Percentiles rank a stretch among this genome's conserved stretches.
Evolutionary conservation across 805 yeast species (phyloP).

Genomic region (Ogataea paraovalis): DNA sequence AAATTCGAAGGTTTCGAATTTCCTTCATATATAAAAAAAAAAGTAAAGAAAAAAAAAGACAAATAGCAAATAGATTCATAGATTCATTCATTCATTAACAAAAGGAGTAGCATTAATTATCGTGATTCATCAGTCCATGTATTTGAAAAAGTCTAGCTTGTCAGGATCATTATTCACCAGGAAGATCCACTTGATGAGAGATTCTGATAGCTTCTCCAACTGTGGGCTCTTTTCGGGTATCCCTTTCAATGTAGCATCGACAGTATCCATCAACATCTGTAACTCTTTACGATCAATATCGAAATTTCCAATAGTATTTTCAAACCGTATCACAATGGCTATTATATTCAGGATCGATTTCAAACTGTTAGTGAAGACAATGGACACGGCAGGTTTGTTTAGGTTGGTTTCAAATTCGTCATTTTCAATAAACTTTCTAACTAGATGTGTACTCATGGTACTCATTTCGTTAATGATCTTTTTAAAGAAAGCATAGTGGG

Average conservation of each 20-base stretch:
- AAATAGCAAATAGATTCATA: too few species aligned
- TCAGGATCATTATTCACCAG: constrained; percentile 17
- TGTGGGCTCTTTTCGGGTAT: constrained; percentile 10
- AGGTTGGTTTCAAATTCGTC: constrained; percentile 13
- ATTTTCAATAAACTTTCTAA: constrained; percentile 16
- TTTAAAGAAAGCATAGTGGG: constrained; percentile 21
- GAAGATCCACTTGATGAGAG: constrained; percentile 16
- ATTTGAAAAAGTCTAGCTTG: constrained; percentile 20
- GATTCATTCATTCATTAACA: neutral
- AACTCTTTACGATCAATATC: constrained; percentile 4
- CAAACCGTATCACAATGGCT: constrained; percentile 20
- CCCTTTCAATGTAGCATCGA: constrained; percentile 2
- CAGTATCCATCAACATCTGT: constrained; percentile 2
- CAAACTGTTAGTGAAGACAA: constrained; percentile 24
- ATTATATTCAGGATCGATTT: constrained; percentile 28
- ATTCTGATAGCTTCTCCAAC: constrained; percentile 11
- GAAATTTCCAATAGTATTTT: constrained; percentile 11
- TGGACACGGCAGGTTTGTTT: constrained; percentile 18
- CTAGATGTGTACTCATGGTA: constrained; percentile 15
- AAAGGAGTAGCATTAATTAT: too few species aligned
- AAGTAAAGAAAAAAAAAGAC: too few species aligned
- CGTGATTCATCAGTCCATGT: neutral
- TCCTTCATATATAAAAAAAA: too few species aligned
- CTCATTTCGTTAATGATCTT: constrained; percentile 20
- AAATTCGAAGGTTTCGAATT: too few species aligned